Base-by-base conservation (phyloP, 805 yeast species). In the Saccharomycopsis sp. region DNA sequence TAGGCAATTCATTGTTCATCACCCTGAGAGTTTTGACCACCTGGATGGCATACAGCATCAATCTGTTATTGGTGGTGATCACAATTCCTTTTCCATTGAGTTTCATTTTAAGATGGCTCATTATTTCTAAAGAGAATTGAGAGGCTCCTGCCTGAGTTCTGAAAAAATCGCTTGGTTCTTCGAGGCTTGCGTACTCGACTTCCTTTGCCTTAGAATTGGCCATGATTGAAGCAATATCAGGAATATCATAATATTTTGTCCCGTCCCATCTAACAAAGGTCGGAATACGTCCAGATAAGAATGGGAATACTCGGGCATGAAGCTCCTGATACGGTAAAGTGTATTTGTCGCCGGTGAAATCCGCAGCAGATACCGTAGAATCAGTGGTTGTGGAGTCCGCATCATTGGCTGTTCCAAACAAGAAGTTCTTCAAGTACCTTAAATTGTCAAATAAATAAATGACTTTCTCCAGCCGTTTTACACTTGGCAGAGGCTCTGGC, bases 11-110 rank as follows among this genome's bases (percentile, higher is more conserved):
- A 64, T 74, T 76, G 20, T 65, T 65, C 15, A 71, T 52, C 3
- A 68, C 69, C 29, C 78, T 66, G 23, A 76, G 65, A 50, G 80
- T 71, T 3, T 79, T 75, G 23, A 87, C 69, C 42, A 75, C 25
- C 15, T 51, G 14, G 5, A 47, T 25, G 51, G 42, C 73, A 65
- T 17, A 71, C 63, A 24, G 69, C 63, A 42, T 74, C 70, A 19
- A 60, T 63, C 5, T 71, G 63, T 57, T 69, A 70, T 44, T 58
- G 60, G 56, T 72, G 3, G 78, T 70, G 25, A 76, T 58, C 3
- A 73, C 77, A 35, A 75, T 68, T 12, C 79, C 80, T 59, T 64
- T 66, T 0, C 76, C 76, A 56, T 70, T 70, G 17, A 29, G 3
- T 8, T 50, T 29, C 5, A 7, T n/a, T 38, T 54, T 38, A 19